A percentile compares a stretch with the other conserved stretches of the same genome.
Conservation (phyloP, 139 green algal species). For the Tetraselmis chui region DNA sequence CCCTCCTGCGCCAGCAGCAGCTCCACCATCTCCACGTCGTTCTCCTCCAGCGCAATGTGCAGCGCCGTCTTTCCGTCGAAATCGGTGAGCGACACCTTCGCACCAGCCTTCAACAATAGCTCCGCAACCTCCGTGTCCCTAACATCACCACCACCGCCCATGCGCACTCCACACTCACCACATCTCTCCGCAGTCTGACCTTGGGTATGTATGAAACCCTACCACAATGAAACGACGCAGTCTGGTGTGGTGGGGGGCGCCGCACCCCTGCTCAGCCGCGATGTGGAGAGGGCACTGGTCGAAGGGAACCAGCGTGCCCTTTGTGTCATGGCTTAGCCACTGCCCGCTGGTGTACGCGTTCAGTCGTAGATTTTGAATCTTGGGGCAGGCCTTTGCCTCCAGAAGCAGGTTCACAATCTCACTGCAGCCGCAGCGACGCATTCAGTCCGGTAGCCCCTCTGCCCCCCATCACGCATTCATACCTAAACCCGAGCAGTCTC, state of each 20-base stretch:
- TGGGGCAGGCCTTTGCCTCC: neutral
- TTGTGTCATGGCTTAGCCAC: neutral
- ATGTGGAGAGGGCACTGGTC: neutral
- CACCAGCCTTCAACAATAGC: slow-evolving; percentile 31
- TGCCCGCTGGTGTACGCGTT: neutral
- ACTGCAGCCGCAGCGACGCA: neutral
- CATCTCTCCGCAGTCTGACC: too few relatives aligned
- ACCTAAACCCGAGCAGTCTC: too few relatives aligned
- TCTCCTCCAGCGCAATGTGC: slow-evolving; percentile 43
- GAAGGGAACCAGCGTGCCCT: neutral
- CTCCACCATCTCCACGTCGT: slow-evolving; percentile 19
- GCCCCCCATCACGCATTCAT: too few relatives aligned
- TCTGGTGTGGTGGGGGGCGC: too few relatives aligned
- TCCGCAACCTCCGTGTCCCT: slow-evolving; percentile 25
- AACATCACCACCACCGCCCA: slow-evolving; percentile 46
- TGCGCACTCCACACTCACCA: too few relatives aligned
- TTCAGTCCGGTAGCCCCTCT: neutral
- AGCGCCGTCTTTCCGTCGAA: slow-evolving; percentile 41
- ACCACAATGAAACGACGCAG: too few relatives aligned
- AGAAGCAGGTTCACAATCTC: neutral
- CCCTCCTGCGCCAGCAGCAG: slow-evolving; percentile 26
- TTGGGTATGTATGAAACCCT: too few relatives aligned
- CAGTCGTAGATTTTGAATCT: neutral
- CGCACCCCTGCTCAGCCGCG: neutral
- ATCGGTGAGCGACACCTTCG: slow-evolving; percentile 27